Evolutionary conservation across 208 protist genomes (phyloP).

Genomic region (Leishmania martiniquensis): DNA sequence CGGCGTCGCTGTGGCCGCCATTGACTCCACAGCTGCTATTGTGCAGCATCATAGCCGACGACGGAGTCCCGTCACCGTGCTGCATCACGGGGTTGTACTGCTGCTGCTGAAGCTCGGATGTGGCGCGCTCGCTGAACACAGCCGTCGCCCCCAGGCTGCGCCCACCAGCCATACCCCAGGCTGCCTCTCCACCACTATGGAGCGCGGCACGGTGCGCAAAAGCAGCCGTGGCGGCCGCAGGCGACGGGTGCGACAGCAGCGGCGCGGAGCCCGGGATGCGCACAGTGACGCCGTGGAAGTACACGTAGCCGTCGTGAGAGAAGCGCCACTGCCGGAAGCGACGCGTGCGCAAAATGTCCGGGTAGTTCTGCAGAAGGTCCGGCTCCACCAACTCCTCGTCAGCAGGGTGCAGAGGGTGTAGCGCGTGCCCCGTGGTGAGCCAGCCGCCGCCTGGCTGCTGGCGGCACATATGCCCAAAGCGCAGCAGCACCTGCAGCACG

Average conservation of each 20-base stretch:
- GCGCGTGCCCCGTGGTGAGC: constrained; percentile 4
- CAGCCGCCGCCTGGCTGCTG: constrained; percentile 12
- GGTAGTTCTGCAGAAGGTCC: constrained; percentile 23
- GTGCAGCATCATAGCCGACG: not conserved
- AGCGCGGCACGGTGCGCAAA: not conserved
- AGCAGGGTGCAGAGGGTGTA: constrained; percentile 8
- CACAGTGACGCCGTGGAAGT: constrained; percentile 60
- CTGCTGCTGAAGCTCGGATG: not conserved
- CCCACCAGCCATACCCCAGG: not conserved
- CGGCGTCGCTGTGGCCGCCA: not conserved
- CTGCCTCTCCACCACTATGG: not conserved
- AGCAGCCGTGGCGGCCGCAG: not conserved
- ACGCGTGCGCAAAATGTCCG: constrained; percentile 34
- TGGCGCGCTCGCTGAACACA: not conserved
- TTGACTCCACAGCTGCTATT: not conserved
- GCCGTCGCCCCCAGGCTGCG: not conserved
- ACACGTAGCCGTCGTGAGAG: constrained; percentile 51
- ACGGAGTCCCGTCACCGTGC: not conserved
- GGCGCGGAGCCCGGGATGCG: constrained; percentile 27
- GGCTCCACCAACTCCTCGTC: constrained; percentile 31
- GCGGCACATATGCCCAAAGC: constrained; percentile 17
- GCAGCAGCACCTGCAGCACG: constrained; percentile 14
- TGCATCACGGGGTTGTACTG: not conserved
- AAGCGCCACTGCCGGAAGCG: constrained; percentile 55
- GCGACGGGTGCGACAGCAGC: not conserved